Conservation (phyloP, 2,329 filamentous ascomycete species). For the Paracamarosporium sp. region DNA sequence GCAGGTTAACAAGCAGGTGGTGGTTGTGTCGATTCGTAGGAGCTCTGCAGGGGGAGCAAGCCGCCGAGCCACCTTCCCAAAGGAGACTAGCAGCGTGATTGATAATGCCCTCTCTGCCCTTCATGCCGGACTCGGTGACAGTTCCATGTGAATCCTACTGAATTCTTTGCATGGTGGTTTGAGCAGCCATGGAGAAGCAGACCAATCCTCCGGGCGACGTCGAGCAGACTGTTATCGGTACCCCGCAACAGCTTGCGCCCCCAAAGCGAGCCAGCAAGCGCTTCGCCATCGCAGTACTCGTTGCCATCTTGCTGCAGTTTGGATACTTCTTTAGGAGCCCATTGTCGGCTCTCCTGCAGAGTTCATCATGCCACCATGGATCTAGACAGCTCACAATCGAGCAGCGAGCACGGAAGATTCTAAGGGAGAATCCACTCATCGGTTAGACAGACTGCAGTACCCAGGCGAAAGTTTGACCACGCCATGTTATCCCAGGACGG, state of each 20-base stretch:
- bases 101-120: neutral
- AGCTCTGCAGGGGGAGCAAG: no score
- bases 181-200: constrained; percentile 13
- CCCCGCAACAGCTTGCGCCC: neutral
- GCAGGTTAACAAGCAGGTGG: neutral
- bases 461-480: no score
- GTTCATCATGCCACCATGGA: neutral
- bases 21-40: neutral
- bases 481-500: no score
- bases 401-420: constrained; percentile 41
- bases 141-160: neutral
- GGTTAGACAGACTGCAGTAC: constrained; percentile 36
- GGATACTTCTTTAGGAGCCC: neutral
- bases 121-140: neutral
- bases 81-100: neutral
- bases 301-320: constrained; percentile 5
- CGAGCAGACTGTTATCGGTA: constrained; percentile 2
- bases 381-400: constrained; percentile 26
- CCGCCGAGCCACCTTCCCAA: constrained; percentile 13
- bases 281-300: constrained; percentile 14
- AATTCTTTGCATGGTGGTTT: neutral
- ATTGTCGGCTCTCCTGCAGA: neutral
- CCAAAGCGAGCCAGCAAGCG: constrained; percentile 7
- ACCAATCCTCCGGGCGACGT: neutral
- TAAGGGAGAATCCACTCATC: constrained; percentile 49